Conservation (phyloP, 805 yeast species). For the Cyberlindnera xishuangbannaensis region DNA sequence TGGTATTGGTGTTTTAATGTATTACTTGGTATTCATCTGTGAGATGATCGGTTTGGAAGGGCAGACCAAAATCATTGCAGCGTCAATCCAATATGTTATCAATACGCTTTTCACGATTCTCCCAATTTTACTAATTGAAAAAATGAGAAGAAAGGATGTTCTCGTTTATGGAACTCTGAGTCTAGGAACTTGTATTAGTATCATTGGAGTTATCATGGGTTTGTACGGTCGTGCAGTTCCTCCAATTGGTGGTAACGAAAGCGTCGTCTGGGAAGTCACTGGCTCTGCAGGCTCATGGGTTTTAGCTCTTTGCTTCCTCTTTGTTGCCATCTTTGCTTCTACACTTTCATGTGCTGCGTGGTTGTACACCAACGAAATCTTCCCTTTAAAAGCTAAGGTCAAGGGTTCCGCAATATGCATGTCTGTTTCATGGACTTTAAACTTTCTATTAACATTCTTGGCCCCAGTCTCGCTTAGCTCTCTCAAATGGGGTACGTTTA, state of each 20-base stretch:
- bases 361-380: slow-evolving; percentile 45
- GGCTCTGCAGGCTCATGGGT: slow-evolving; percentile 37
- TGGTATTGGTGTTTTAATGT: slow-evolving; percentile 38
- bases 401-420: slow-evolving; percentile 43
- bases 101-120: slow-evolving; percentile 36
- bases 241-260: slow-evolving; percentile 29
- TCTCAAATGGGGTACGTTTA: slow-evolving; percentile 36
- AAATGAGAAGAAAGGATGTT: slow-evolving; percentile 41
- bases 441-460: slow-evolving; percentile 32
- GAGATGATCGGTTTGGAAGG: slow-evolving; percentile 41
- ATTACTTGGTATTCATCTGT: slow-evolving; percentile 41
- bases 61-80: slow-evolving; percentile 27
- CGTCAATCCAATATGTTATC: slow-evolving; percentile 36
- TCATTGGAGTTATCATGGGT: slow-evolving; percentile 33
- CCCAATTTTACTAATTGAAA: slow-evolving; percentile 39
- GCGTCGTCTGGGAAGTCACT: slow-evolving; percentile 31
- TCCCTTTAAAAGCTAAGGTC: slow-evolving; percentile 38
- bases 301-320: slow-evolving; percentile 38
- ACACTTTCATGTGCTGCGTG: slow-evolving; percentile 42
- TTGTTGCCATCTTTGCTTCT: slow-evolving; percentile 41
- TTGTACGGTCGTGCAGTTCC: slow-evolving; percentile 29
- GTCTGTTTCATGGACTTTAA: slow-evolving; percentile 40
- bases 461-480: slow-evolving; percentile 34
- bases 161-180: slow-evolving; percentile 38
- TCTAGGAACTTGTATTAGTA: slow-evolving; percentile 30